Percentiles rank a stretch among this genome's conserved stretches.
Evolutionary conservation across 2,329 filamentous ascomycete species (phyloP).

Genomic region (Verticillium isaacii): DNA sequence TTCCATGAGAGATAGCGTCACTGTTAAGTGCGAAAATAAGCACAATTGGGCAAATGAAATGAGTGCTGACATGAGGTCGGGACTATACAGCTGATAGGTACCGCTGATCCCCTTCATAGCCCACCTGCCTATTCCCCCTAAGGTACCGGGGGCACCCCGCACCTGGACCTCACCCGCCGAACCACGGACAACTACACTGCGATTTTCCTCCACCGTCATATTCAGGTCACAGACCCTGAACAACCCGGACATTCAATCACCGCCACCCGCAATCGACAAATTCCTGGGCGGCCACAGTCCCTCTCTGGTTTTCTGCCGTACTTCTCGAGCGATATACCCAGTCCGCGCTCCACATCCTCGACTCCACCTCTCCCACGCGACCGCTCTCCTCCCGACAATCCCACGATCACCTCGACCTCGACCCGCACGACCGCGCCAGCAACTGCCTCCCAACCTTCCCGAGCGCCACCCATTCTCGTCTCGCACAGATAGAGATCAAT

Average conservation of each 20-base stretch:
- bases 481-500: neutral
- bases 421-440: neutral
- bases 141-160: neutral
- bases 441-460: neutral
- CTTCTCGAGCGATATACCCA: neutral
- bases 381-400: neutral
- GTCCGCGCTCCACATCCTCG: neutral
- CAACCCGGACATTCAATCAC: neutral
- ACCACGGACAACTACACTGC: neutral
- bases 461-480: neutral
- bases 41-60: neutral
- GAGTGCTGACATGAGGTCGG: neutral
- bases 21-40: neutral
- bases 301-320: neutral
- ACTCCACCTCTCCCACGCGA: neutral
- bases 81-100: neutral
- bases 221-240: neutral
- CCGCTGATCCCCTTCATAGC: neutral
- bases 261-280: neutral
- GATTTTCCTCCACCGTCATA: neutral
- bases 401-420: neutral
- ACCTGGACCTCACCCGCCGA: neutral
- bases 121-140: neutral
- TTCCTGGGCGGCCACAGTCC: neutral
- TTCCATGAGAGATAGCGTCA: neutral